These are phyloP conservation scores for Takashimella koratensis DNA, from an alignment of 1,284 basidiomycete genomes.

Conservation along the genomic window DNA sequence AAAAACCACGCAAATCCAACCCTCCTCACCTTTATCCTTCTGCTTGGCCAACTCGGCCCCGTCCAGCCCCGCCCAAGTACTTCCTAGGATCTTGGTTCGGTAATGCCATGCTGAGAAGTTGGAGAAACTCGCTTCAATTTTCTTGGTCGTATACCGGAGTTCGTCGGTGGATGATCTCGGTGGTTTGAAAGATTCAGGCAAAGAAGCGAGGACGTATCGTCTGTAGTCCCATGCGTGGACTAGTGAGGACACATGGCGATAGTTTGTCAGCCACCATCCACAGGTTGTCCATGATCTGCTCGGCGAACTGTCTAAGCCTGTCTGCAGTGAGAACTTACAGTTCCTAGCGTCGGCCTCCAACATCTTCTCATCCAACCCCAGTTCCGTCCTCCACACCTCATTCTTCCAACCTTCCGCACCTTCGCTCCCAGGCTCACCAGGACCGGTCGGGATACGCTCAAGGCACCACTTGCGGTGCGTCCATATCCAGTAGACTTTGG, in stretches of 20 bases:
- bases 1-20: no score
- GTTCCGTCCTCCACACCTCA: constrained; percentile 73
- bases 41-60: constrained; percentile 55
- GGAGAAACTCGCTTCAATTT: constrained; percentile 92
- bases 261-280: neutral
- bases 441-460: constrained; percentile 71
- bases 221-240: constrained; percentile 92
- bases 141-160: constrained; percentile 74
- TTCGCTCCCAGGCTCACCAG: constrained; percentile 48
- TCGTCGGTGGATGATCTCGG: constrained; percentile 55
- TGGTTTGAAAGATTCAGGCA: constrained; percentile 54
- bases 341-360: constrained; percentile 83
- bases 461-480: constrained; percentile 93
- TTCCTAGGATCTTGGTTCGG: constrained; percentile 73
- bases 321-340: constrained; percentile 72
- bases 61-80: constrained; percentile 62
- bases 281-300: neutral
- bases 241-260: constrained; percentile 50
- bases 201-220: constrained; percentile 69
- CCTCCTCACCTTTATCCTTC: constrained; percentile 66
- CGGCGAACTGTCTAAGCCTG: neutral
- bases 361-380: constrained; percentile 83
- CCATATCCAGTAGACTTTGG: constrained; percentile 97
- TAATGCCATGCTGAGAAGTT: constrained; percentile 99
- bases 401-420: constrained; percentile 64